These are phyloP conservation scores for Penicillium frequentans DNA, from an alignment of 2,329 filamentous ascomycete genomes.

Conservation along the genomic window DNA sequence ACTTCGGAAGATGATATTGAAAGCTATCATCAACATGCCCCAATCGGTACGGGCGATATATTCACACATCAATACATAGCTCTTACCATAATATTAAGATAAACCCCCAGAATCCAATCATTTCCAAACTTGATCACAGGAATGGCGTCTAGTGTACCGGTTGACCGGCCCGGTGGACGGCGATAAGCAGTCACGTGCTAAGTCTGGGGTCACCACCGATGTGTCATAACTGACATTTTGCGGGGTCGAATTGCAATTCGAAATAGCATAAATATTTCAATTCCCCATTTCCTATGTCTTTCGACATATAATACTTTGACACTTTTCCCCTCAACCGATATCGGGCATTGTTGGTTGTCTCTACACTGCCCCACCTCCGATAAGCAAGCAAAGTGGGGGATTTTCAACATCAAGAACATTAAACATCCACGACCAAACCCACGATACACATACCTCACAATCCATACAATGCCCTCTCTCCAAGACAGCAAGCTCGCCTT, in stretches of 20 bases:
- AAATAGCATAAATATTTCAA: not conserved
- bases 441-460: not conserved
- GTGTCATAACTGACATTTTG: not conserved
- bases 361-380: not conserved
- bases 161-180: conserved; percentile 9
- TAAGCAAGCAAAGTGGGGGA: conserved; percentile 4
- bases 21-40: too few species aligned
- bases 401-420: not conserved
- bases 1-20: too few species aligned
- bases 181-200: conserved; percentile 7
- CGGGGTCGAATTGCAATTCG: not conserved
- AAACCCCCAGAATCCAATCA: not conserved
- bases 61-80: too few species aligned
- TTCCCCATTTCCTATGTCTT: not conserved
- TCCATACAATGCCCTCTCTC: conserved; percentile 26
- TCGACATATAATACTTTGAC: not conserved
- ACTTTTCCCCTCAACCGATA: not conserved
- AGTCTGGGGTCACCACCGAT: not conserved
- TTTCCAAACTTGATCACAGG: not conserved
- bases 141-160: not conserved
- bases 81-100: too few species aligned
- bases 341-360: not conserved
- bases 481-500: conserved; percentile 37
- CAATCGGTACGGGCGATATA: too few species aligned
- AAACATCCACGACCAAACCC: not conserved